phyloP scores from a whole-genome alignment of 1,284 basidiomycete species.

The Trametes polyzona region DNA sequence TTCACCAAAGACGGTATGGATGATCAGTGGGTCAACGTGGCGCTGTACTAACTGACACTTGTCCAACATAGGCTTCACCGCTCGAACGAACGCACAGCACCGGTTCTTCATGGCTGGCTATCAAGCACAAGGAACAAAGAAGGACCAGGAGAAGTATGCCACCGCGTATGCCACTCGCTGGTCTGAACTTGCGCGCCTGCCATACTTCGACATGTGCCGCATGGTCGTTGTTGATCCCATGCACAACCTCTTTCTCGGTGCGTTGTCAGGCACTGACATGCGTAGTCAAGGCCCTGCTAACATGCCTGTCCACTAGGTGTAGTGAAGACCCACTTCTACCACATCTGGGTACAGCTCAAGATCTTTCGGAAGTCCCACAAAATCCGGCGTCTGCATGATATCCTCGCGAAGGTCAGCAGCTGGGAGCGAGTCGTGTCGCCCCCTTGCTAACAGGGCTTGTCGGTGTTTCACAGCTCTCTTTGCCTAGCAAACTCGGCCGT shows the following conservation, averaged over 20 bases:
- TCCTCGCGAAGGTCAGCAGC: background rate
- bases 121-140: background rate
- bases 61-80: conserved; percentile 10
- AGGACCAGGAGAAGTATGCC: conserved; percentile 25
- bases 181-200: conserved; percentile 30
- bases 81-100: conserved; percentile 20
- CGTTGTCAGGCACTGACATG: background rate
- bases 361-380: conserved; percentile 1
- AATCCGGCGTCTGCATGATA: background rate
- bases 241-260: conserved; percentile 36
- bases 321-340: conserved; percentile 39
- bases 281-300: too few species aligned
- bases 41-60: too few species aligned
- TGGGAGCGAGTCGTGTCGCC: too few species aligned
- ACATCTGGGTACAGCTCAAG: conserved; percentile 4
- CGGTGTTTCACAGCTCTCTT: conserved; percentile 15
- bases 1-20: too few species aligned
- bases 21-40: too few species aligned
- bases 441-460: too few species aligned
- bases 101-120: conserved; percentile 9
- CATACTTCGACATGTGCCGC: conserved; percentile 34
- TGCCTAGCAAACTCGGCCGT: conserved; percentile 30
- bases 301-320: too few species aligned
- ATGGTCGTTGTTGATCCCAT: conserved; percentile 37
- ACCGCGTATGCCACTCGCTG: conserved; percentile 26